phyloP scores from a whole-genome alignment of 495 filamentous ascomycete genomes.

The Penicillium fimorum region DNA sequence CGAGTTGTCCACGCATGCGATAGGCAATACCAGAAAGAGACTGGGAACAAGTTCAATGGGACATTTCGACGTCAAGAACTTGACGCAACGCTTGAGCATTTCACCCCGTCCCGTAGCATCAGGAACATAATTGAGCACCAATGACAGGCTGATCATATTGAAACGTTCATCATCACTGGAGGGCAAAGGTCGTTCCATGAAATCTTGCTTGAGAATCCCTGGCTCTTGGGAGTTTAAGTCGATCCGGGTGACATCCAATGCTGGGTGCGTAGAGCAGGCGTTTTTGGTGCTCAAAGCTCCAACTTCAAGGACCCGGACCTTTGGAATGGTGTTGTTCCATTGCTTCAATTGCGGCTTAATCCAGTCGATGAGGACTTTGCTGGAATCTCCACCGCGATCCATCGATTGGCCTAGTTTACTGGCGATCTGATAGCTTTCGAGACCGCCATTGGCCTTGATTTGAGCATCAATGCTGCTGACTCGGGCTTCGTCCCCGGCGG shows the following conservation, averaged over 20 bases:
- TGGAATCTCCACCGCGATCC: constrained; percentile 88
- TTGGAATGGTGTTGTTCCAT: constrained; percentile 25
- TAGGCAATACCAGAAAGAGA: constrained; percentile 87
- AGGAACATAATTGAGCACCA: constrained; percentile 94
- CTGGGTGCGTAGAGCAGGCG: constrained; percentile 67
- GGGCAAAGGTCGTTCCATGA: constrained; percentile 86
- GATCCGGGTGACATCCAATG: constrained; percentile 78
- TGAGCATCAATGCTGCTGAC: constrained; percentile 56
- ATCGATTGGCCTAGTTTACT: constrained; percentile 83
- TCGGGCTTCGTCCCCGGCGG: constrained; percentile 56
- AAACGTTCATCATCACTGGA: constrained; percentile 60
- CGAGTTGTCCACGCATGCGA: constrained; percentile 87
- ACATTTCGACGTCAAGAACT: constrained; percentile 48
- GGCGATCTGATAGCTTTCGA: constrained; percentile 82
- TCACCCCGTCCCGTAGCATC: constrained; percentile 70
- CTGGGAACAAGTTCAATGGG: constrained; percentile 56
- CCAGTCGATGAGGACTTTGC: constrained; percentile 84
- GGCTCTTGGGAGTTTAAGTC: constrained; percentile 84
- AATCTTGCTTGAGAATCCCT: constrained; percentile 83
- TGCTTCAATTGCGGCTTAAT: constrained; percentile 49
- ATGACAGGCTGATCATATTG: constrained; percentile 86
- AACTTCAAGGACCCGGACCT: constrained; percentile 76
- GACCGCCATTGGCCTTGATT: constrained; percentile 69
- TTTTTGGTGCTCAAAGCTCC: constrained; percentile 85
- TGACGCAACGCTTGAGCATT: constrained; percentile 71